Percentiles rank a stretch among this genome's conserved stretches.
These are phyloP conservation scores for Pleurotus cornucopiae DNA, from an alignment of 768 basidiomycete species.

Conservation along the genomic window DNA sequence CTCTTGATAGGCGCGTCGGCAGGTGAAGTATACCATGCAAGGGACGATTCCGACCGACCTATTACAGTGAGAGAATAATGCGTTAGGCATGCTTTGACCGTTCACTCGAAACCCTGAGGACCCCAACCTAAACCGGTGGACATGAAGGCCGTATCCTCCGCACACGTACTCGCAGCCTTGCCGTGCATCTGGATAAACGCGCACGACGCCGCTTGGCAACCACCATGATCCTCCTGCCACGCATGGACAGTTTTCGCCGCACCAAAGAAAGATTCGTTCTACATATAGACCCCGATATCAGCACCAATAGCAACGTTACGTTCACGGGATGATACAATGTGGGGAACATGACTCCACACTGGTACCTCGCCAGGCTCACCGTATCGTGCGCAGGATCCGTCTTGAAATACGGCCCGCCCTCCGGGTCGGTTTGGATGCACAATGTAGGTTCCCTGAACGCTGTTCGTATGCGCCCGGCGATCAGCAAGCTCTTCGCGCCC, in stretches of 20 bases:
- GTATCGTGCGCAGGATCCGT: conserved; percentile 47
- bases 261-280: conserved; percentile 43
- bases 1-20: conserved; percentile 30
- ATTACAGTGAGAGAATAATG: neutral
- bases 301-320: neutral
- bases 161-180: conserved; percentile 34
- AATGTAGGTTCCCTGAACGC: conserved; percentile 27
- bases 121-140: conserved; percentile 40
- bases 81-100: no score
- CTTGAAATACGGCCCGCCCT: conserved; percentile 26
- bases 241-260: conserved; percentile 31
- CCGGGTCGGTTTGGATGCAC: conserved; percentile 24
- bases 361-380: conserved; percentile 18
- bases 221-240: conserved; percentile 35
- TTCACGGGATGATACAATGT: no score
- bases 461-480: conserved; percentile 33
- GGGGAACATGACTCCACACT: neutral
- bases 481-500: conserved; percentile 36
- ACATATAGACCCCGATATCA: neutral
- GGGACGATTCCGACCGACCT: conserved; percentile 16
- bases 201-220: conserved; percentile 34
- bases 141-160: conserved; percentile 36
- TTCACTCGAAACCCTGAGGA: neutral
- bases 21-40: conserved; percentile 33
- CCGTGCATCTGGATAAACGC: conserved; percentile 47